Conservation (phyloP, 768 basidiomycete species). For the Kwoniella dejecticola region DNA sequence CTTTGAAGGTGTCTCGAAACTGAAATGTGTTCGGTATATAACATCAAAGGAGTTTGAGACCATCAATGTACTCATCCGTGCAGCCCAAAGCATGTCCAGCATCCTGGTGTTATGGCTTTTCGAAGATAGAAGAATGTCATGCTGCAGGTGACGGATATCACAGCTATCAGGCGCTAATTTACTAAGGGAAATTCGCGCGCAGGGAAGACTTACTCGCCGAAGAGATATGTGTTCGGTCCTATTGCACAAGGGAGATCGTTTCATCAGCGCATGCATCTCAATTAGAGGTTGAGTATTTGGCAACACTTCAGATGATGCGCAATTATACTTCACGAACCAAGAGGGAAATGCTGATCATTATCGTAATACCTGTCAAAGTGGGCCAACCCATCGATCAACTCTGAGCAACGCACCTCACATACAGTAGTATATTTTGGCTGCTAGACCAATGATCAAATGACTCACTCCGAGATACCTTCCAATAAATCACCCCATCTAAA, state of each 20-base stretch:
- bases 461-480: conserved; percentile 5
- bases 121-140: conserved; percentile 34
- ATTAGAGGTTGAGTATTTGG: no score
- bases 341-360: conserved; percentile 33
- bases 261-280: neutral
- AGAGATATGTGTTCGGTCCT: conserved; percentile 32
- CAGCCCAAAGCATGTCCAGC: conserved; percentile 25
- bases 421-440: no score
- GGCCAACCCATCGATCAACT: no score
- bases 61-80: neutral
- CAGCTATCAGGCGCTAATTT: neutral
- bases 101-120: conserved; percentile 24
- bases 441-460: neutral
- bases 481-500: conserved; percentile 11
- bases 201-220: conserved; percentile 31
- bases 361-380: conserved; percentile 21
- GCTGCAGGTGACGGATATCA: conserved; percentile 4
- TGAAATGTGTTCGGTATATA: no score
- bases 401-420: no score
- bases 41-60: no score
- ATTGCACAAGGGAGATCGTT: neutral
- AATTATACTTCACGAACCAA: no score
- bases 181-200: neutral
- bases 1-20: no score
- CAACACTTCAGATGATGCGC: no score